Evolutionary conservation across 805 yeast species (phyloP).

Genomic region (Sungouiozyma intestinalis): DNA sequence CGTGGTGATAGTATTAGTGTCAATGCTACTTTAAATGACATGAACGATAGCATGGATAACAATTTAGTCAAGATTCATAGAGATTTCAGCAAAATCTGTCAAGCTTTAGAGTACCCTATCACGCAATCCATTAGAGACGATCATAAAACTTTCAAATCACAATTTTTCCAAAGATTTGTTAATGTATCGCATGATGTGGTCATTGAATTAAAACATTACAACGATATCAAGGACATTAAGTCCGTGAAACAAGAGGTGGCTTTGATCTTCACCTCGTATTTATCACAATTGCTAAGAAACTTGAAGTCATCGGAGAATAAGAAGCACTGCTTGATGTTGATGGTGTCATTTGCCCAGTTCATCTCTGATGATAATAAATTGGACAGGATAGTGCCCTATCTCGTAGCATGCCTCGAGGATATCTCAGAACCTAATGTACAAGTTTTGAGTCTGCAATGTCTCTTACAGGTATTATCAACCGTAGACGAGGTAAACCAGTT

Average conservation of each 20-base stretch:
- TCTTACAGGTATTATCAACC: slow-evolving; percentile 57
- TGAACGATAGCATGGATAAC: slow-evolving; percentile 12
- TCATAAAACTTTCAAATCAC: neutral
- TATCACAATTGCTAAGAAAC: slow-evolving; percentile 20
- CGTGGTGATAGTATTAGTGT: slow-evolving; percentile 10
- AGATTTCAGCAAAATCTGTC: slow-evolving; percentile 40
- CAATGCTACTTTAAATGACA: slow-evolving; percentile 12
- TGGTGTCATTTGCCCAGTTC: slow-evolving; percentile 65
- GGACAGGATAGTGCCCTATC: slow-evolving; percentile 75
- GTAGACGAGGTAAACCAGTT: slow-evolving; percentile 61
- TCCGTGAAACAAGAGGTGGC: slow-evolving; percentile 20
- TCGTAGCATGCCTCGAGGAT: slow-evolving; percentile 54
- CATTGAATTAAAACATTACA: neutral
- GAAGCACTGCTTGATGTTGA: slow-evolving; percentile 58
- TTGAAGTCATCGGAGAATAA: slow-evolving; percentile 12
- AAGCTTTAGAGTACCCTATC: slow-evolving; percentile 13
- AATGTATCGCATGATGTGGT: neutral
- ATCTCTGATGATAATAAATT: slow-evolving; percentile 74
- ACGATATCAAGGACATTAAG: neutral
- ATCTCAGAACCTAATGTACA: slow-evolving; percentile 60
- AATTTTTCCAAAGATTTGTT: neutral
- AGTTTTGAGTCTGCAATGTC: slow-evolving; percentile 48
- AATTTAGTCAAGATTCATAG: slow-evolving; percentile 45
- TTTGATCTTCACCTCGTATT: slow-evolving; percentile 17
- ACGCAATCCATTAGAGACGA: neutral